These are phyloP conservation scores for Russula vinacea DNA, from an alignment of 768 basidiomycete genomes.

Conservation along the genomic window DNA sequence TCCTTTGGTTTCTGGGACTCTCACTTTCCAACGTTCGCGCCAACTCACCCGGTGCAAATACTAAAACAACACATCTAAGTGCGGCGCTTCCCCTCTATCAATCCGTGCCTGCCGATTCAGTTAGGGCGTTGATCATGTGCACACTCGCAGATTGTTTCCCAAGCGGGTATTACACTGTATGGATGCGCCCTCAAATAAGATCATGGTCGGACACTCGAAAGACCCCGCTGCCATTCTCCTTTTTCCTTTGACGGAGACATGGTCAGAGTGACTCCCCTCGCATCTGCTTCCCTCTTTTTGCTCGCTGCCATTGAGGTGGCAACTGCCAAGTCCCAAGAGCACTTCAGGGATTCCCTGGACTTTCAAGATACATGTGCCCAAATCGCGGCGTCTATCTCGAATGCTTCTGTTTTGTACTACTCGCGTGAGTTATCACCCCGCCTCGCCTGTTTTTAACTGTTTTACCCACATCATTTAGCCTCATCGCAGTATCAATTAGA, in stretches of 20 bases:
- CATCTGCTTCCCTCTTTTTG: not conserved
- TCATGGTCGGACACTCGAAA: not conserved
- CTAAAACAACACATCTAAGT: not conserved
- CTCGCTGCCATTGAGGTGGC: not conserved
- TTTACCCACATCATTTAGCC: slow-evolving; percentile 4
- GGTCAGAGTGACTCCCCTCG: not conserved
- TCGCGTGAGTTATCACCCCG: not conserved
- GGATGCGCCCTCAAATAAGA: not conserved
- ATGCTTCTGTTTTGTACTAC: slow-evolving; percentile 14
- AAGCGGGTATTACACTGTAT: not conserved
- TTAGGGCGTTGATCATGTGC: not conserved
- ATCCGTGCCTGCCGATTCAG: not conserved
- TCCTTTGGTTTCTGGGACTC: not conserved
- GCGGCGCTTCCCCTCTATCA: not conserved
- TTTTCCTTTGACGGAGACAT: not conserved
- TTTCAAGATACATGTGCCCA: slow-evolving; percentile 3
- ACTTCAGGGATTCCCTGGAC: not conserved
- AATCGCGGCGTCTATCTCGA: slow-evolving; percentile 13
- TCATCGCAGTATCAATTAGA: slow-evolving; percentile 15
- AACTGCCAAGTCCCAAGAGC: slow-evolving; percentile 1
- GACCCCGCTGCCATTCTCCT: not conserved
- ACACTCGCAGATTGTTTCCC: not conserved
- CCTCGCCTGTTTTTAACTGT: not conserved
- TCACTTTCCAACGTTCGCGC: not conserved
- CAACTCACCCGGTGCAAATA: not conserved